phyloP scores from a whole-genome alignment of 2,329 filamentous ascomycete genomes.

The Talaromyces sp. region DNA sequence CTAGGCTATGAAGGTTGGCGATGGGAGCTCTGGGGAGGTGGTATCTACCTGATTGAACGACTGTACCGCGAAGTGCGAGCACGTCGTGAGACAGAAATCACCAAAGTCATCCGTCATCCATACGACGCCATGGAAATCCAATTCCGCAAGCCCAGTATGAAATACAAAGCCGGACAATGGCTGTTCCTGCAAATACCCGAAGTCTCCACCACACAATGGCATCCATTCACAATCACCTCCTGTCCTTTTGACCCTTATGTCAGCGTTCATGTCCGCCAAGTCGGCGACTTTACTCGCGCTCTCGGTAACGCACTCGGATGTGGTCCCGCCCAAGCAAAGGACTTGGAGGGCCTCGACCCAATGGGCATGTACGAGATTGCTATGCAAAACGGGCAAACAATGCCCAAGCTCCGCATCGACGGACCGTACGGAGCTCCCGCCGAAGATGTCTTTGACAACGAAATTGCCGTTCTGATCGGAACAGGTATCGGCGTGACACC shows the following conservation, averaged over 20 bases:
- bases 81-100: constrained; percentile 79
- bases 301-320: constrained; percentile 95
- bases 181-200: constrained; percentile 91
- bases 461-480: constrained; percentile 72
- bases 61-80: constrained; percentile 87
- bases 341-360: constrained; percentile 86
- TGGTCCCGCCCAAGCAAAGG: constrained; percentile 77
- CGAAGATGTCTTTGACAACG: constrained; percentile 95
- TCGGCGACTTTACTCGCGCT: constrained; percentile 91
- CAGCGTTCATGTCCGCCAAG: constrained; percentile 90
- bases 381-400: constrained; percentile 84
- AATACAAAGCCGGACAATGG: constrained; percentile 98
- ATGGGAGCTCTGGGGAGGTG: constrained; percentile 87
- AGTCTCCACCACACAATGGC: constrained; percentile 88
- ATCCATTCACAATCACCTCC: constrained; percentile 98
- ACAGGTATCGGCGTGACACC: constrained; percentile 84
- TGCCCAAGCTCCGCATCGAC: constrained; percentile 86
- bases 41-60: constrained; percentile 79
- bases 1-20: constrained; percentile 95
- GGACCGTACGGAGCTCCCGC: constrained; percentile 95
- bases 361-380: constrained; percentile 98
- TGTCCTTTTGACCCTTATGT: constrained; percentile 95
- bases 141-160: constrained; percentile 93
- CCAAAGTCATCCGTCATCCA: constrained; percentile 89
- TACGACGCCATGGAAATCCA: constrained; percentile 97